A percentile compares a stretch with the other conserved stretches of the same genome.
These are phyloP conservation scores for Cardamine resedifolia DNA, from an alignment of 345 rosid species.

Conservation along the genomic window DNA sequence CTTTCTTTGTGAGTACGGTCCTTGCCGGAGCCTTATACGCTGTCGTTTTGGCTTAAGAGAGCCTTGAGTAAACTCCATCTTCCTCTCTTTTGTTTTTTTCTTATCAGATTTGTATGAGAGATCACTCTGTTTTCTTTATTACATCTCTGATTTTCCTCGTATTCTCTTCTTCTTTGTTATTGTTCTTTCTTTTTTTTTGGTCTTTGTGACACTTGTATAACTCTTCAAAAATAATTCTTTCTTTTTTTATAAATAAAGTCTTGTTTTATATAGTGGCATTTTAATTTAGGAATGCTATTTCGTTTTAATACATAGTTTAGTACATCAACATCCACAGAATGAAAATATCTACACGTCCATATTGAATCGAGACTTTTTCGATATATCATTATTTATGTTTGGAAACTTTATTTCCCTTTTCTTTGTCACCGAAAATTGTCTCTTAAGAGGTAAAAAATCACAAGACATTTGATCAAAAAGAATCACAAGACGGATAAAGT, in stretches of 20 bases:
- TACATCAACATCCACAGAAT: not conserved
- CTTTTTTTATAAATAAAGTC: not conserved
- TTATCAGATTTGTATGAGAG: constrained; percentile 18
- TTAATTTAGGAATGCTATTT: not conserved
- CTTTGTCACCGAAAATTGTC: not conserved
- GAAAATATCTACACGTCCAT: not conserved
- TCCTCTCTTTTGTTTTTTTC: constrained; percentile 1
- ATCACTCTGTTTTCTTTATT: constrained; percentile 3
- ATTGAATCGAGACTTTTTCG: not conserved
- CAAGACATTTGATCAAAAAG: constrained; percentile 2
- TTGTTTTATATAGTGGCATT: not conserved
- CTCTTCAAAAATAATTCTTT: not conserved
- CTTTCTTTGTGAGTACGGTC: constrained; percentile 50
- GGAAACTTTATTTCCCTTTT: not conserved
- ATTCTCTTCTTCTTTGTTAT: constrained; percentile 9
- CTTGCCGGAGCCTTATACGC: constrained; percentile 55
- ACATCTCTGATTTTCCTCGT: constrained; percentile 2
- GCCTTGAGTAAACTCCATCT: not conserved
- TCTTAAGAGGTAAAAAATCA: not conserved
- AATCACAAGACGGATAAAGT: not conserved
- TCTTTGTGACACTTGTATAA: not conserved
- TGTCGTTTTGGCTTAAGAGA: constrained; percentile 51
- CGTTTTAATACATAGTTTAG: not conserved
- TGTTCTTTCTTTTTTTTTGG: not conserved
- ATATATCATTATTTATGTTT: not conserved